phyloP scores from a whole-genome alignment of 2,329 filamentous ascomycete species.

The Grosmannia clavigera region DNA sequence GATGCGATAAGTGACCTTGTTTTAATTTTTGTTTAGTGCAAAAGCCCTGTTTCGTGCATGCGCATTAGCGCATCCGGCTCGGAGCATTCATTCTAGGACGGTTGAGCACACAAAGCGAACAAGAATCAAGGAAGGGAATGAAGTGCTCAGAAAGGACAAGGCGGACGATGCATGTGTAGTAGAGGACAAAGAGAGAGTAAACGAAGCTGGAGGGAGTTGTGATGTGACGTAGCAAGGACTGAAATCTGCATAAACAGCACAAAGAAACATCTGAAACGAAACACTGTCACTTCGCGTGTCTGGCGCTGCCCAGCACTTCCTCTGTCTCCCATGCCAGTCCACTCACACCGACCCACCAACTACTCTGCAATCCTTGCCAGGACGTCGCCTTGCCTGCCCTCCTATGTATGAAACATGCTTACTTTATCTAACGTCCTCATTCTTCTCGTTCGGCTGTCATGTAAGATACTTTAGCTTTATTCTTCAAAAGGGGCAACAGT shows the following conservation, averaged over 20 bases:
- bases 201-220: not conserved
- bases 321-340: not conserved
- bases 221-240: not conserved
- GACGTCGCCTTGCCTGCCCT: not conserved
- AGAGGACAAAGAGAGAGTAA: not conserved
- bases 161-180: not conserved
- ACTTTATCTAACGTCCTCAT: not conserved
- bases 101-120: not conserved
- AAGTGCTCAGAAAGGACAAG: not conserved
- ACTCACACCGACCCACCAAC: not conserved
- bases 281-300: not conserved
- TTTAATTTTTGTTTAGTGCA: not conserved
- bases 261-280: not conserved
- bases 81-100: not conserved
- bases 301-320: not conserved
- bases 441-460: not conserved
- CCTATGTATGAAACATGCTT: not conserved
- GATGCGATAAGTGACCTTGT: not conserved
- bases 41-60: constrained; percentile 3
- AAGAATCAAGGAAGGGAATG: not conserved
- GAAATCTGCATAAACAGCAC: not conserved
- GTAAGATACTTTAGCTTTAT: not conserved
- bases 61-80: constrained; percentile 1
- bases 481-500: not conserved
- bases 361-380: not conserved